Evolutionary conservation across 2,329 filamentous ascomycete genomes (phyloP), one percentile per base, ranked within the genome.

Genomic region (Paecilomyces niveus): DNA sequence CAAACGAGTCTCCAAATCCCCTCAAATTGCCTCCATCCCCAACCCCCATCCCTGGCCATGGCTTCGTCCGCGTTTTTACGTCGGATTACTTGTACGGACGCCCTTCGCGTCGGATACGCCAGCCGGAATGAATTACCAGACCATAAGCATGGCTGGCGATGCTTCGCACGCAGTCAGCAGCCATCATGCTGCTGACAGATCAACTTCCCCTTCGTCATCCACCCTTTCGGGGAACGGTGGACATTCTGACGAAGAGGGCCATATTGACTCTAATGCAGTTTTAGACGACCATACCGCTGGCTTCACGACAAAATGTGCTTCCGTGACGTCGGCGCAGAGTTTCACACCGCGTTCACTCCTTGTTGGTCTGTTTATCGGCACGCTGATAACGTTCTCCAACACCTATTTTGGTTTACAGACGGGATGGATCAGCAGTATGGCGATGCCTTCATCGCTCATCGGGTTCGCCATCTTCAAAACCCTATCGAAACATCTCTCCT

Each of bases 361-460:
- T 4, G 90, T 90, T 29, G 94, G 94, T 15, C 80, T 96, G 5
- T 78, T 84, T 3, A 94, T 99, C 62, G 94, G 94, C 49, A 85
- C 94, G 3, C 80, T 97, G 57, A 96, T 97, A 68, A 94, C 90
- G 70, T 96, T 96, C 72, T 95, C 90, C 56, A 99, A 99, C 72
- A 97, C 95, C 80, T 99, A 97, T 74, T 99, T 99, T 72, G 94
- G 94, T n/a, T 80, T 99, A 32, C 94, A 97, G 76, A 95, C 90
- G 29, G 87, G 87, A 63, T 89, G 87, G 87, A 84, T 90, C 39
- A 85, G 87, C 68, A 90, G 90, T 65, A 97, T 99, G 94, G 90
- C 91, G 15, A 97, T 99, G 92, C 94, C 94, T 0, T 90, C 92
- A 1, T 94, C 92, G 22, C 79, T 99, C 60, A 90, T 99, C 70